Base-by-base conservation (phyloP, 2,329 filamentous ascomycete species). In the Ascochyta viciae-villosae region DNA sequence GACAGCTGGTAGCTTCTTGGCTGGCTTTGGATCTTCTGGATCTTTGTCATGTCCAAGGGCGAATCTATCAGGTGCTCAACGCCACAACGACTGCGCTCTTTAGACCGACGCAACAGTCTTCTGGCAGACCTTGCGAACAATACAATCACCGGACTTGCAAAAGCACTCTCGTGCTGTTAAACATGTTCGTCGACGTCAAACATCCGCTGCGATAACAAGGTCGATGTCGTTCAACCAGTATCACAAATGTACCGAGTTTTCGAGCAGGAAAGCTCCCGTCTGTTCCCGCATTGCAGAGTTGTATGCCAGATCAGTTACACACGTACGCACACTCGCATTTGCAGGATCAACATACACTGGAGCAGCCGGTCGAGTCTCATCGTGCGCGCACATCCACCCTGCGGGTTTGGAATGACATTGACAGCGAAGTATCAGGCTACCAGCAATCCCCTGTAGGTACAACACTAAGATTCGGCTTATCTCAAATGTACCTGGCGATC, bases 401-500 rank as follows among this genome's bases (percentile, higher is more conserved):
- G 22, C 6, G 16, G n/a, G 8, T 7, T 43, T 16, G 27, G 24
- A 43, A 23, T 22, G 3, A 31, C 26, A 22, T 9, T 12, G 26
- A 43, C 31, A 3, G 9, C 40, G 12, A 26, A 22, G 5, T 23
- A 12, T 19, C n/a, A n/a, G 26, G 24, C 4, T 22, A 19, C 13
- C 16, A 23, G 34, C 6, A n/a, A n/a, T 19, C 3, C 16, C n/a
- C 10, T 38, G 33, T 24, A 38, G 13, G 8, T 23, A 15, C 12
- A 39, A 29, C 34, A 41, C 4, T 26, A 10, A 40, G 35, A 15
- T 15, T 43, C 22, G 31, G 33, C 24, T 31, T 29, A 45, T 50
- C 46, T 45, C 29, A 22, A 10, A 22, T 16, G 64, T 66, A 57
- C 64, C 64, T 65, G 64, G 57, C 57, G 51, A 65, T 65, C 64